A percentile compares a stretch with the other conserved stretches of the same genome.
These are phyloP conservation scores for Calamus simplicifolius DNA, from an alignment of 176 grass and related monocot species.

Conservation along the genomic window DNA sequence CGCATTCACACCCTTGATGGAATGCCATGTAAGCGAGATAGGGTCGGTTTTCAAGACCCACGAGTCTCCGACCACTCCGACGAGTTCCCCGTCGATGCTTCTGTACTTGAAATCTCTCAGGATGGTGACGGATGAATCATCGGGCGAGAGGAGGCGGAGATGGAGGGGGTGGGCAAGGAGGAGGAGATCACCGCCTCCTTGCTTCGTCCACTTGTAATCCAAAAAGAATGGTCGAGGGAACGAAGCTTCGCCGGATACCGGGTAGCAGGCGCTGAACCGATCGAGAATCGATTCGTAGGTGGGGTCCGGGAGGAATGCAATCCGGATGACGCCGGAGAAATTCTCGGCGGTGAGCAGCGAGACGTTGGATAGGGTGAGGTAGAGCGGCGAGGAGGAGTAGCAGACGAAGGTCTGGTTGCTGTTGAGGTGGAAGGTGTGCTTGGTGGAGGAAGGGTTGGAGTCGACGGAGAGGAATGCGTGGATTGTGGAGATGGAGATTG, in stretches of 20 bases:
- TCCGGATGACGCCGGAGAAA: slow-evolving; percentile 57
- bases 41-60: slow-evolving; percentile 59
- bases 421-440: slow-evolving; percentile 76
- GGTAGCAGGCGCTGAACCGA: slow-evolving; percentile 65
- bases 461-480: slow-evolving; percentile 64
- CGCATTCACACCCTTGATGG: slow-evolving; percentile 53
- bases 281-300: slow-evolving; percentile 61
- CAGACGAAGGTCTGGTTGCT: slow-evolving; percentile 86
- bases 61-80: slow-evolving; percentile 67
- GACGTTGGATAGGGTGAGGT: slow-evolving; percentile 29
- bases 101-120: slow-evolving; percentile 72
- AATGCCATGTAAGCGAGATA: slow-evolving; percentile 67
- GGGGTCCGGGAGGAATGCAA: slow-evolving; percentile 54
- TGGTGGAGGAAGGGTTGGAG: slow-evolving; percentile 37
- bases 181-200: slow-evolving; percentile 65
- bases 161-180: slow-evolving; percentile 92
- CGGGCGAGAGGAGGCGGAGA: slow-evolving; percentile 46
- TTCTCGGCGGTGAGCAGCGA: slow-evolving; percentile 45
- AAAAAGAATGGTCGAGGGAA: slow-evolving; percentile 51
- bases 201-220: slow-evolving; percentile 79
- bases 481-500: slow-evolving; percentile 63
- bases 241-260: slow-evolving; percentile 52
- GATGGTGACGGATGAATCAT: slow-evolving; percentile 25
- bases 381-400: slow-evolving; percentile 66
- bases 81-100: slow-evolving; percentile 94